Evolutionary conservation across 805 yeast genomes (phyloP), one percentile per base, ranked within the genome.

Genomic region (Barnettozyma vustinii): DNA sequence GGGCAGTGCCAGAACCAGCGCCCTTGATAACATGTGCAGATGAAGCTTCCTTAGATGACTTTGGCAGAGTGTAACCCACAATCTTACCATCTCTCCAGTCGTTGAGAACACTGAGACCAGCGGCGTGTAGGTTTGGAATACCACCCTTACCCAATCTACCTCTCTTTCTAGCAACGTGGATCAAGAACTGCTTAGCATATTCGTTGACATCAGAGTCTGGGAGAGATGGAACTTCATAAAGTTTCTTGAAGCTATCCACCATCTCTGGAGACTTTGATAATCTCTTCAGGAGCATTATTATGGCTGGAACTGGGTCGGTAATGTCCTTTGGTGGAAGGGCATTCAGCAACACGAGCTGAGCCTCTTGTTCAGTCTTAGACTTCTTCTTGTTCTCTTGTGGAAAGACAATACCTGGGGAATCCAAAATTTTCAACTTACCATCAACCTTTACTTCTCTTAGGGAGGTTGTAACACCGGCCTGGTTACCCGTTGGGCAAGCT

Each of bases 1-100:
- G 65, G 21, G 69, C 66, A 39, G 58, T 52, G 9, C 79, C 62
- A 26, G 57, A 44, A 4, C 57, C 60, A 42, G 57, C 47, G 49
- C 63, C 57, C 30, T 57, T 56, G 21, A 56, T 62, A 16, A 56
- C 55, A 27, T 60, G 56, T 19, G 58, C 60, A 15, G 57, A 52
- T 20, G 65, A 69, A 41, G 66, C 61, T n/a, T 69, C 69, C 57
- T 76, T 75, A 12, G 81, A 73, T 32, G 75, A 72, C 41, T 71
- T 84, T 45, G 96, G 96, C 58, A 83, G 69, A 2, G 87, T 81
- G 96, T 97, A 94, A 43, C 97, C 96, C 48, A 84, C 69, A 59
- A 94, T 81, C 64, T 94, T 81, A 51, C 99, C 99, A 67, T 91
- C 97, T 70, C 97, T 82, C 98, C 98, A 94, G 69, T 94, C 99